phyloP scores from a whole-genome alignment of 1,284 basidiomycete species.

The Singerocomus rubriflavus region DNA sequence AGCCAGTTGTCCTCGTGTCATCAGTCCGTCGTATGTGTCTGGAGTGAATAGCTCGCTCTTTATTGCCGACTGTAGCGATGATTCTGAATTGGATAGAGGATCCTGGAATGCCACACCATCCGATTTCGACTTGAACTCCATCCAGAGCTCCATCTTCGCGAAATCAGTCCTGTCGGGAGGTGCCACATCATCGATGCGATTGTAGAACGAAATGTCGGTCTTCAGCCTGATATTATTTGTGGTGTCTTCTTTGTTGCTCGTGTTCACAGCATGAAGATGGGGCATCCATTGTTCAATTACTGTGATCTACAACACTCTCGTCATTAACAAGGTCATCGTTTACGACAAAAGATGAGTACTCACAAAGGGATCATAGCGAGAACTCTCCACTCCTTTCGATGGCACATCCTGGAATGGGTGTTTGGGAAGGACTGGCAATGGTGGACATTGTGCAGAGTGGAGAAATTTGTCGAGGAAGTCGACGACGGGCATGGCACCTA shows the following conservation, averaged over 20 bases:
- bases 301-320: not conserved
- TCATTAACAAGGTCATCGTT: no score
- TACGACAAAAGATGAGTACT: not conserved
- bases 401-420: no score
- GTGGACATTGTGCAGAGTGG: no score
- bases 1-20: no score
- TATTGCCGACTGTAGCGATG: no score
- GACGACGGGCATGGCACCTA: no score
- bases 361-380: not conserved
- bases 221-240: not conserved
- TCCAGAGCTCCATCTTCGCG: not conserved
- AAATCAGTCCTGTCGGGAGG: not conserved
- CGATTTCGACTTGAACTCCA: not conserved
- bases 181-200: not conserved
- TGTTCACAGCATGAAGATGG: not conserved
- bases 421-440: no score
- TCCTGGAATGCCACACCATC: not conserved
- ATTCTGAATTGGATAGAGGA: no score
- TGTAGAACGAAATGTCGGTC: slow-evolving; percentile 2
- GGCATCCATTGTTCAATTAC: not conserved
- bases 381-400: not conserved
- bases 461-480: no score
- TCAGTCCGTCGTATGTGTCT: no score
- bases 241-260: not conserved
- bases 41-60: no score